Percentiles rank a stretch among this genome's conserved stretches.
Conservation (phyloP, 139 green algal species). For the Penium margaritaceum region DNA sequence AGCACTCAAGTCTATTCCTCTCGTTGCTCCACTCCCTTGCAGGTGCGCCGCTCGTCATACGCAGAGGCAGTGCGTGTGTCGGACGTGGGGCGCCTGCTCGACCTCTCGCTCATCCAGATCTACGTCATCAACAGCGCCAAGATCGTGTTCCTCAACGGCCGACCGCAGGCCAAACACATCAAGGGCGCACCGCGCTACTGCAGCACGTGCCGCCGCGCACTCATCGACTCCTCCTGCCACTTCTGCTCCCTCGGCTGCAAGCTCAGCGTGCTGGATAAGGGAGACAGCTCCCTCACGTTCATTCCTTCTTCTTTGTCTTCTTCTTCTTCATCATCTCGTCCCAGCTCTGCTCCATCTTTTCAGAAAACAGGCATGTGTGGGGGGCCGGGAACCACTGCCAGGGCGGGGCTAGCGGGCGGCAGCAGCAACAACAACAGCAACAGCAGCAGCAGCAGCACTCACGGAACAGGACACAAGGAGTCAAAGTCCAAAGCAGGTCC, state of each 20-base stretch:
- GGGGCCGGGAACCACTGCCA: too few relatives aligned
- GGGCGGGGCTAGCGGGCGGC: too few relatives aligned
- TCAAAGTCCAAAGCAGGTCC: too few relatives aligned
- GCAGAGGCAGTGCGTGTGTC: constrained; percentile 73
- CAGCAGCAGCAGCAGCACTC: too few relatives aligned
- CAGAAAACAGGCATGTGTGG: too few relatives aligned
- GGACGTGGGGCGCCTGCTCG: constrained; percentile 54
- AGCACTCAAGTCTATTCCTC: not conserved
- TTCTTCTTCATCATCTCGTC: too few relatives aligned
- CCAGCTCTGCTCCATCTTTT: too few relatives aligned
- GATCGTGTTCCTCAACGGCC: constrained; percentile 70
- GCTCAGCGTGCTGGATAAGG: too few relatives aligned
- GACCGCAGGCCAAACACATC: constrained; percentile 54
- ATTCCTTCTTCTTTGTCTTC: too few relatives aligned
- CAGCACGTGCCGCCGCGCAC: constrained; percentile 23
- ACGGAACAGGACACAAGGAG: too few relatives aligned
- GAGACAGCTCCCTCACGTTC: too few relatives aligned
- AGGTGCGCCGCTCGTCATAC: constrained; percentile 57
- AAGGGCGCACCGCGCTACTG: constrained; percentile 33
- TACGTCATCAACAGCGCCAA: constrained; percentile 75
- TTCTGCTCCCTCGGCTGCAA: constrained; percentile 46
- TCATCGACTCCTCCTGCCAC: constrained; percentile 25
- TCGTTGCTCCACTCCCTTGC: not conserved
- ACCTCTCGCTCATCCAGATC: constrained; percentile 64
- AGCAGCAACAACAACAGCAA: too few relatives aligned